A percentile compares a stretch with the other conserved stretches of the same genome.
Conservation (phyloP, 1,284 basidiomycete species). For the Cryptococcus wingfieldii region DNA sequence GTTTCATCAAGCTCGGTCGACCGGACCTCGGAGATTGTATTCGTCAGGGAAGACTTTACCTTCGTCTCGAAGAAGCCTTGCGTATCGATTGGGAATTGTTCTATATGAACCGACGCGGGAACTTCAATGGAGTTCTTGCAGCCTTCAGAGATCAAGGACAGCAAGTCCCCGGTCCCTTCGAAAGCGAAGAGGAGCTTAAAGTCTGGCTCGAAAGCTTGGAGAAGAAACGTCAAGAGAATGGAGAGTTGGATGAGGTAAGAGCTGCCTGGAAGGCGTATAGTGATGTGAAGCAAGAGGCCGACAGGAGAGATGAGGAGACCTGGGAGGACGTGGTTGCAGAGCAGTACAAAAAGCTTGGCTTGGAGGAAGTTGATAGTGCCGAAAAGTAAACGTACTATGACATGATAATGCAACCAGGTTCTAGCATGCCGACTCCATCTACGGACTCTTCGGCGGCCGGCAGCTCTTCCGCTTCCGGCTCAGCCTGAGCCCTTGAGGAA, state of each 20-base stretch:
- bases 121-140: neutral
- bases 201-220: neutral
- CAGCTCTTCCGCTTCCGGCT: no score
- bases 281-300: neutral
- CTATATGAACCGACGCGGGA: no score
- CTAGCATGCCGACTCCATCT: no score
- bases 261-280: neutral
- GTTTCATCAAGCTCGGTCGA: constrained; percentile 8
- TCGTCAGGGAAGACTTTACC: constrained; percentile 8
- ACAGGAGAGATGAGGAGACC: neutral
- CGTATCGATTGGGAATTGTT: no score
- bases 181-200: neutral
- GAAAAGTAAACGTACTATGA: no score
- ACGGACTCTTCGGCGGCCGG: no score
- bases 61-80: constrained; percentile 3
- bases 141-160: neutral
- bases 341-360: no score
- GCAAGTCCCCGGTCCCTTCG: neutral
- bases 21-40: constrained; percentile 16
- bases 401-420: no score
- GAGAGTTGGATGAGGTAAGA: neutral
- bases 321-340: neutral
- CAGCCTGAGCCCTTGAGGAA: no score
- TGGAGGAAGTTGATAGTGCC: no score
- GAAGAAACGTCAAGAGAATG: neutral